Base-by-base conservation (phyloP, 2,329 filamentous ascomycete species). In the Cladophialophora exuberans region DNA sequence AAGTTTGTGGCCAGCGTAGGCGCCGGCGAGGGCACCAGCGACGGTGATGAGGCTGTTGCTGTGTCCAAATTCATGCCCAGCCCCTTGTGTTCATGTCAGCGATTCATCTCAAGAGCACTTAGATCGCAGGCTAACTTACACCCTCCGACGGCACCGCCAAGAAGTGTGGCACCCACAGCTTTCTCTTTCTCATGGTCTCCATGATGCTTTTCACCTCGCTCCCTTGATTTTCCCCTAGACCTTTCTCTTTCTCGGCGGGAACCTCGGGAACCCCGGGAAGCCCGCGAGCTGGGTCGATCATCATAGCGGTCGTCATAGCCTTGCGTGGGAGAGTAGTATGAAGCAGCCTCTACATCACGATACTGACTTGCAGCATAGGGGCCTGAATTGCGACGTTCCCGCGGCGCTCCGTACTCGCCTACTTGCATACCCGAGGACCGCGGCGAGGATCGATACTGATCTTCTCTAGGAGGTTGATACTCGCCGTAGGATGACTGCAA, bases 91-190 rank as follows among this genome's bases (percentile, higher is more conserved):
- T 20, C 6, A 30, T 11, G 30, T 48, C 22, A 52, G 54, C 17
- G 9, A 23, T 17, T 5, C 11, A 23, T 6, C 18, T 35, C 6
- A 20, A 20, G 5, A 6, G 28, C 22, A 7, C n/a, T 10, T 2
- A 4, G 7, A n/a, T 36, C 13, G 11, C 15, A 15, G 20, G 13
- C 17, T 4, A 28, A 51, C 58, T 61, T 58, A 61, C 58, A 61
- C 35, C 69, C 71, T 43, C 72, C 72, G 3, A 67, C 70, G 1
- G 70, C 69, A 31, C 66, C 71, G 20, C 73, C 73, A 25, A 72
- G 44, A 7, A 73, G 54, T 2, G 71, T 70, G 9, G 71, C 67
- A 2, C 69, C 71, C 9, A 74, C 57, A 15, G 69, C 68, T 38
- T 66, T 71, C 18, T 72, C 70, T 6, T 67, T 69, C 44, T 69